These are phyloP conservation scores for Colletotrichum melonis DNA, from an alignment of 2,329 filamentous ascomycete genomes.

Conservation along the genomic window DNA sequence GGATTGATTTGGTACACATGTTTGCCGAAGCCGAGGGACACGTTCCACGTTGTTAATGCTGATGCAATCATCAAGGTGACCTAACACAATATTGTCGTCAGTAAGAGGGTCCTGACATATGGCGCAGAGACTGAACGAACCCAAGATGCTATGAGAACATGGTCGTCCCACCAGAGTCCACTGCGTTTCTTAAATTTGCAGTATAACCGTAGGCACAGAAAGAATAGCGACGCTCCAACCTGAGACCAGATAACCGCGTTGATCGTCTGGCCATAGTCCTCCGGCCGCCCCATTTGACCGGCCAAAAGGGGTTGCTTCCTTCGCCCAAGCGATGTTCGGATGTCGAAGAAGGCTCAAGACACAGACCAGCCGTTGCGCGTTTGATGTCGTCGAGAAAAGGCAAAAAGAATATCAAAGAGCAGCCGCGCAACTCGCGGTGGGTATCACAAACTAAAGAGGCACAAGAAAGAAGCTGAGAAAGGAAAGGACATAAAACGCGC, in stretches of 20 bases:
- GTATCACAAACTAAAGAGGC: conserved; percentile 8
- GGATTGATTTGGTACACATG: conserved; percentile 32
- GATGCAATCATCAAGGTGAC: conserved; percentile 9
- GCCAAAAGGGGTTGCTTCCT: background rate
- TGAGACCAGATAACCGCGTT: conserved; percentile 38
- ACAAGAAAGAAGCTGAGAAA: background rate
- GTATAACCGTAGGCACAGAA: conserved; percentile 39
- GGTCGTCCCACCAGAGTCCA: conserved; percentile 44
- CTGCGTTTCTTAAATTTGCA: conserved; percentile 40
- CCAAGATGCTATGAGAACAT: conserved; percentile 40
- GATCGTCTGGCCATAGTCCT: conserved; percentile 31
- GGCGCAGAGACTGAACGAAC: conserved; percentile 22
- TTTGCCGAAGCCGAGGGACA: conserved; percentile 36
- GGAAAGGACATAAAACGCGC: background rate
- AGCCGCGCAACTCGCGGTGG: background rate
- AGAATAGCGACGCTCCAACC: conserved; percentile 35
- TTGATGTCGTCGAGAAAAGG: background rate
- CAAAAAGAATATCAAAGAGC: background rate
- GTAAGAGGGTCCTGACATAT: background rate
- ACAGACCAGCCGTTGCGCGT: conserved; percentile 24
- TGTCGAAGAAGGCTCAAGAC: background rate
- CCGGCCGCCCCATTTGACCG: conserved; percentile 27
- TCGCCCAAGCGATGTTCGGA: background rate
- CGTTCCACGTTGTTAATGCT: background rate
- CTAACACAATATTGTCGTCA: conserved; percentile 2